These are phyloP conservation scores for Blepharisma undulans DNA, from an alignment of 169 alveolate species.

Conservation along the genomic window DNA sequence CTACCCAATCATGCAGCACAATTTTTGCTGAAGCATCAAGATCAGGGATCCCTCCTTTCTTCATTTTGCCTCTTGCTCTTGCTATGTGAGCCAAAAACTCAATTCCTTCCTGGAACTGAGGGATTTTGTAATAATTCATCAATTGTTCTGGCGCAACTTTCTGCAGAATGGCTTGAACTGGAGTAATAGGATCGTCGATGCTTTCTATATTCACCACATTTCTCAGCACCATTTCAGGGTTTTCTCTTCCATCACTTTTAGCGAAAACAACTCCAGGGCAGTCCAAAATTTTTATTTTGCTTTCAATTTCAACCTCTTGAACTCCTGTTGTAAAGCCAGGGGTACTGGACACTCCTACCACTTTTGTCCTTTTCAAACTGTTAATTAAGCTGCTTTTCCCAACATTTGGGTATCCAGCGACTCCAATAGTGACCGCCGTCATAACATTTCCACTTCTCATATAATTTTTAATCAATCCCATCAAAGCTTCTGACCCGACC, in stretches of 20 bases:
- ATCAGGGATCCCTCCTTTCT: conserved; percentile 90
- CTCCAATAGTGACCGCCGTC: conserved; percentile 89
- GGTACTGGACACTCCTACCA: conserved; percentile 89
- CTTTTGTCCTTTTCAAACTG: conserved; percentile 87
- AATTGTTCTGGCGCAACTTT: conserved; percentile 78
- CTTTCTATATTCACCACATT: conserved; percentile 88
- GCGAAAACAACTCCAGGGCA: conserved; percentile 94
- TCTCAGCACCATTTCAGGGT: conserved; percentile 80
- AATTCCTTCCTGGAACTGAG: conserved; percentile 59
- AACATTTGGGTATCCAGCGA: conserved; percentile 94
- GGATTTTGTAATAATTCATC: conserved; percentile 76
- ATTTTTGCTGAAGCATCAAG: conserved; percentile 88
- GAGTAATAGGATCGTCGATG: conserved; percentile 87
- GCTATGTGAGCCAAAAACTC: conserved; percentile 75
- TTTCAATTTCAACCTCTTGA: conserved; percentile 90
- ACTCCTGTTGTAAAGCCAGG: conserved; percentile 93
- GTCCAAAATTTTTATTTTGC: conserved; percentile 89
- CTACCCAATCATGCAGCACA: conserved; percentile 88
- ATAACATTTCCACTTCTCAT: conserved; percentile 83
- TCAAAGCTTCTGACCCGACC: conserved; percentile 86
- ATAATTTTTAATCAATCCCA: conserved; percentile 86
- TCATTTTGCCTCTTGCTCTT: conserved; percentile 77
- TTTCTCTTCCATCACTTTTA: conserved; percentile 74
- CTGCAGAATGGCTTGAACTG: conserved; percentile 82
- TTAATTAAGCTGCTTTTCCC: conserved; percentile 93